A percentile compares a stretch with the other conserved stretches of the same genome.
These are phyloP conservation scores for Aciculoconidium aculeatum DNA, from an alignment of 805 yeast species.

Conservation along the genomic window DNA sequence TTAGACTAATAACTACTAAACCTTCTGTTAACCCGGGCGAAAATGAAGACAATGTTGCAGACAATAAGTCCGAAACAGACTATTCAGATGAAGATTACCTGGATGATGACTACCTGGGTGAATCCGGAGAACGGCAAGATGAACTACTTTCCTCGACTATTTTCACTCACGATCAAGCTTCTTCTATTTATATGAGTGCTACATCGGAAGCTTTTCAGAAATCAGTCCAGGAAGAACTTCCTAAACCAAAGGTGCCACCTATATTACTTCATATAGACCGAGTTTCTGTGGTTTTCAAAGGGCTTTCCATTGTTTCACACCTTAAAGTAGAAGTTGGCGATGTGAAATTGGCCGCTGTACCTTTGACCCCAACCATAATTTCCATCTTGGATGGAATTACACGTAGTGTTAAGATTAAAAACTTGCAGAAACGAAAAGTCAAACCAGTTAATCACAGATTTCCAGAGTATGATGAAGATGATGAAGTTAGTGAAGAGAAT, in stretches of 20 bases:
- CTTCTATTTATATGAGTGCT: conserved; percentile 80
- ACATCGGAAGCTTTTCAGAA: conserved; percentile 42
- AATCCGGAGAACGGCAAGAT: conserved; percentile 12
- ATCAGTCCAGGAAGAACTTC: not conserved
- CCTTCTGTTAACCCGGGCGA: conserved; percentile 35
- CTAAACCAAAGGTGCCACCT: conserved; percentile 9
- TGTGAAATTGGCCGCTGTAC: conserved; percentile 39
- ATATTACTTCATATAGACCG: conserved; percentile 29
- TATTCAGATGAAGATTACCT: conserved; percentile 12
- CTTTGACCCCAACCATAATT: conserved; percentile 34
- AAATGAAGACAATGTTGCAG: conserved; percentile 3
- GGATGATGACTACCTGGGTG: conserved; percentile 26
- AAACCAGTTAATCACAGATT: conserved; percentile 10
- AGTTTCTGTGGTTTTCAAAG: conserved; percentile 42
- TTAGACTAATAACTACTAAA: conserved; percentile 34
- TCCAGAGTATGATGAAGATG: conserved; percentile 20
- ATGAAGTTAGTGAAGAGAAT: conserved; percentile 7
- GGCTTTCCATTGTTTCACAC: conserved; percentile 30
- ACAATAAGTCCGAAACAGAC: conserved; percentile 6
- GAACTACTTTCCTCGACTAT: conserved; percentile 54
- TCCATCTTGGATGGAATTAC: conserved; percentile 34
- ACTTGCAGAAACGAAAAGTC: conserved; percentile 22
- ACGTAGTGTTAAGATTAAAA: conserved; percentile 27
- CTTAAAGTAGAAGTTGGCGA: conserved; percentile 34
- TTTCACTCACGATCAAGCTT: conserved; percentile 63